Base-by-base conservation (phyloP, 371 early-diverging fungal species). In the Dinochytrium kinnereticum region DNA sequence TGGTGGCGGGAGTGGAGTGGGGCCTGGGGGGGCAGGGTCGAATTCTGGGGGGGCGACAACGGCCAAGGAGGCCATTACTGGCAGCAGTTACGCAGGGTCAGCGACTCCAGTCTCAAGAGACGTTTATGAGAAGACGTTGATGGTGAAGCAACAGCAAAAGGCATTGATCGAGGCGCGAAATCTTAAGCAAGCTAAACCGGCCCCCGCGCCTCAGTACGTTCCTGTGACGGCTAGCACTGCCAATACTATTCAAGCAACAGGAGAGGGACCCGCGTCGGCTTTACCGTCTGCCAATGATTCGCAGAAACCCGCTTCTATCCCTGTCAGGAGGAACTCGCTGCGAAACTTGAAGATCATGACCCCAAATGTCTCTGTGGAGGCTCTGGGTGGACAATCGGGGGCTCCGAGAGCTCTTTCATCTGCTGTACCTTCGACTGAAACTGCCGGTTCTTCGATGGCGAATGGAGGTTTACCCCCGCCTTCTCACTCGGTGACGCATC, bases 121-220 rank as follows among this genome's bases (percentile, higher is more conserved):
- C 5, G 64, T 38, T 24, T 61, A 61, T 34, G 36, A 61, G 26
- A 61, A 64, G 24, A 53, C 51, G 17, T 24, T 73, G 39, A 37
- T 28, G 28, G 68, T 73, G 37, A 73, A 68, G 61, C 59, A 73
- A 50, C 73, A 73, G 59, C 73, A 73, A 37, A 68, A 73, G 68
- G 68, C 68, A n/a, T 34, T 73, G 31, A 73, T 73, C n/a, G 73
- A 73, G 31, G 69, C 69, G 19, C 19, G 69, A 36, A 31, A 61
- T 15, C 19, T 61, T 5, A 61, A 61, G 64, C 34, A 15, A 7
- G 38, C 38, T 24, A 31, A 38, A 38, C 57, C 57, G 30, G 57
- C 57, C 10, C 3, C 15, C 17, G 33, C 26, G 64, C 64, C 3
- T 15, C 64, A 15, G 7, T 36, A 7, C 19, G 64, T 34, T 33